These are phyloP conservation scores for Chaetomium olivaceum DNA, from an alignment of 2,329 filamentous ascomycete genomes.

Conservation along the genomic window DNA sequence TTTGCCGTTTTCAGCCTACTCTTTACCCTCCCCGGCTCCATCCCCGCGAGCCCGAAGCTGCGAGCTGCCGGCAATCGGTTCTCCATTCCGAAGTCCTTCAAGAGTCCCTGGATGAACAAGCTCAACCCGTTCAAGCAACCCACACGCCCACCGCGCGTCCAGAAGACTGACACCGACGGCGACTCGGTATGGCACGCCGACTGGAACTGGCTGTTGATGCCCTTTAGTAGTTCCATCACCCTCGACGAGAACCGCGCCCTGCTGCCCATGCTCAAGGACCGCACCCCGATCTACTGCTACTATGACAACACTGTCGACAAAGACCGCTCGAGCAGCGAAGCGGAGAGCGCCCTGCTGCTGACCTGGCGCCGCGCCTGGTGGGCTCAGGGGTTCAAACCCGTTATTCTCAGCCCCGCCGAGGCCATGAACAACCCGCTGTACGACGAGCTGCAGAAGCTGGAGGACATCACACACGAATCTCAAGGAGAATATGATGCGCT, in stretches of 20 bases:
- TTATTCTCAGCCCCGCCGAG: constrained; percentile 77
- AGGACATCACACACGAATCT: constrained; percentile 62
- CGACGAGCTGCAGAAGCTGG: constrained; percentile 61
- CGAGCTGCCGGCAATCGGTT: constrained; percentile 53
- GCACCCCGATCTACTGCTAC: constrained; percentile 85
- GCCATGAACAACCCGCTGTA: constrained; percentile 82
- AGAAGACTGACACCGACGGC: constrained; percentile 75
- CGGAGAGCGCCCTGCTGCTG: constrained; percentile 76
- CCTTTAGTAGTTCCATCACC: constrained; percentile 79
- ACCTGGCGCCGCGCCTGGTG: constrained; percentile 95
- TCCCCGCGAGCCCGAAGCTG: constrained; percentile 52
- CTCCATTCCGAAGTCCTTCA: constrained; percentile 49
- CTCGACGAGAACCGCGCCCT: constrained; percentile 82
- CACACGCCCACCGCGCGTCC: constrained; percentile 70
- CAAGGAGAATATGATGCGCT: constrained; percentile 73
- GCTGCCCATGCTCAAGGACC: constrained; percentile 70
- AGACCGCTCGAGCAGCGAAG: constrained; percentile 64
- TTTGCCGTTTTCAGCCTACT: constrained; percentile 57
- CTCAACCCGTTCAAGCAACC: constrained; percentile 69
- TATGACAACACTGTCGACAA: constrained; percentile 71
- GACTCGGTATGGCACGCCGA: constrained; percentile 84
- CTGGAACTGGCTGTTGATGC: constrained; percentile 81
- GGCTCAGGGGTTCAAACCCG: constrained; percentile 85
- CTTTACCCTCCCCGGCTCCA: constrained; percentile 51
- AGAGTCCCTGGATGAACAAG: constrained; percentile 50